phyloP scores from a whole-genome alignment of 768 basidiomycete genomes.

The Daedaleopsis sinensis region DNA sequence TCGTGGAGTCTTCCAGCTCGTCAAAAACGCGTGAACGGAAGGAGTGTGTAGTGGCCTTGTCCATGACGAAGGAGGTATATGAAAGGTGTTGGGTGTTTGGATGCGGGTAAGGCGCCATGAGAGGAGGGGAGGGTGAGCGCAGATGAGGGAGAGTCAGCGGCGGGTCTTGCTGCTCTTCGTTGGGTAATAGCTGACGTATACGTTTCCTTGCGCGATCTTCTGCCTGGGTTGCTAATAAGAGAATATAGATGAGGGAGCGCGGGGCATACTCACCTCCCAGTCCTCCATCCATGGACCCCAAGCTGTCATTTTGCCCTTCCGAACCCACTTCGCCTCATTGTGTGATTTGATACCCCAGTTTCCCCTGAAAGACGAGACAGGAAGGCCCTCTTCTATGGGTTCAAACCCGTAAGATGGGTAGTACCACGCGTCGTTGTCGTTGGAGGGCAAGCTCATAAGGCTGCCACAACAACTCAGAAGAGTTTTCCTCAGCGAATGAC shows the following conservation, averaged over 20 bases:
- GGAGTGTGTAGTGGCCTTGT: slow-evolving; percentile 80
- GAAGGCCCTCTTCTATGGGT: slow-evolving; percentile 55
- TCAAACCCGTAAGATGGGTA: slow-evolving; percentile 79
- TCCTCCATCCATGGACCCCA: slow-evolving; percentile 88
- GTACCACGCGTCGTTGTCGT: slow-evolving; percentile 81
- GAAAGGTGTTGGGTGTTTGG: slow-evolving; percentile 70
- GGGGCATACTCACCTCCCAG: slow-evolving; percentile 66
- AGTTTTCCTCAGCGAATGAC: neutral
- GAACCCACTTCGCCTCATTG: slow-evolving; percentile 80
- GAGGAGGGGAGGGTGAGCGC: slow-evolving; percentile 77
- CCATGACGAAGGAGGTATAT: slow-evolving; percentile 85
- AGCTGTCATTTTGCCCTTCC: slow-evolving; percentile 77
- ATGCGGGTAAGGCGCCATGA: slow-evolving; percentile 73
- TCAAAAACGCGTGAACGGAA: slow-evolving; percentile 80
- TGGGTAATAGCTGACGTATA: slow-evolving; percentile 66
- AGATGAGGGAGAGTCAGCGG: slow-evolving; percentile 77
- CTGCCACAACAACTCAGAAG: slow-evolving; percentile 6
- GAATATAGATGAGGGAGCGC: neutral
- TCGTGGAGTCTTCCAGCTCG: slow-evolving; percentile 81
- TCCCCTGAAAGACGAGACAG: slow-evolving; percentile 51
- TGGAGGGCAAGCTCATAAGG: slow-evolving; percentile 39
- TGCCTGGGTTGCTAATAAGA: slow-evolving; percentile 44
- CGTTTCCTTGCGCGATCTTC: slow-evolving; percentile 87
- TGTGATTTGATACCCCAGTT: slow-evolving; percentile 86
- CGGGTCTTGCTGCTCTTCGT: slow-evolving; percentile 63